Conservation (phyloP, 768 basidiomycete genomes). For the Gautieria morchelliformis region DNA sequence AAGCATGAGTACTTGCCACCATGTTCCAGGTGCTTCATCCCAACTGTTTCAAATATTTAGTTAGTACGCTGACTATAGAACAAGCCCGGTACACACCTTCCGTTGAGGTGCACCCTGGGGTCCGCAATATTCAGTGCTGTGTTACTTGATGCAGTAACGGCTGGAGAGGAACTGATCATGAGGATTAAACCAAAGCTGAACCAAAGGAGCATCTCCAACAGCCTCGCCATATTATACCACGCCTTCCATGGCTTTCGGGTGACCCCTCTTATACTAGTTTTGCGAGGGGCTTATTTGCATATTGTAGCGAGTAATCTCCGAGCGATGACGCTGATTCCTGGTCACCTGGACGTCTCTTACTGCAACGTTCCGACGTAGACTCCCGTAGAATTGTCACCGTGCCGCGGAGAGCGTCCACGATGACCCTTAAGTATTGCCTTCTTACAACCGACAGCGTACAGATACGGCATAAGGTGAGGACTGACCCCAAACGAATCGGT, state of each 20-base stretch:
- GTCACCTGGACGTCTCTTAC: not conserved
- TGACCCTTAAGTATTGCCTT: no score
- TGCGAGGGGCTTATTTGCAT: not conserved
- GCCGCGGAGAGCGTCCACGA: no score
- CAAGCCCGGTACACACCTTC: not conserved
- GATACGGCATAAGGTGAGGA: no score
- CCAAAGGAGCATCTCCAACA: not conserved
- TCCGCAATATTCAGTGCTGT: not conserved
- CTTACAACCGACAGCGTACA: no score
- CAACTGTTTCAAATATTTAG: conserved; percentile 22
- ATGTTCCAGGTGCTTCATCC: conserved; percentile 43
- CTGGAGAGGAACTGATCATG: not conserved
- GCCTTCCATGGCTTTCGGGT: no score
- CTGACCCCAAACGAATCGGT: no score
- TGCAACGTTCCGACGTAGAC: not conserved
- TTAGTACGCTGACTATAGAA: not conserved
- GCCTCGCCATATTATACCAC: no score
- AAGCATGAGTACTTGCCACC: conserved; percentile 31
- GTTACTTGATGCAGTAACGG: not conserved
- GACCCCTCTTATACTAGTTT: not conserved
- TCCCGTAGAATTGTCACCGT: not conserved
- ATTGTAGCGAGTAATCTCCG: not conserved
- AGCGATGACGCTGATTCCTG: not conserved
- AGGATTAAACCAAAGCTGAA: not conserved
- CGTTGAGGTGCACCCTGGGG: not conserved